These are phyloP conservation scores for Geotrichum cucujoidarum DNA, from an alignment of 1,139 yeast genomes.

Conservation along the genomic window DNA sequence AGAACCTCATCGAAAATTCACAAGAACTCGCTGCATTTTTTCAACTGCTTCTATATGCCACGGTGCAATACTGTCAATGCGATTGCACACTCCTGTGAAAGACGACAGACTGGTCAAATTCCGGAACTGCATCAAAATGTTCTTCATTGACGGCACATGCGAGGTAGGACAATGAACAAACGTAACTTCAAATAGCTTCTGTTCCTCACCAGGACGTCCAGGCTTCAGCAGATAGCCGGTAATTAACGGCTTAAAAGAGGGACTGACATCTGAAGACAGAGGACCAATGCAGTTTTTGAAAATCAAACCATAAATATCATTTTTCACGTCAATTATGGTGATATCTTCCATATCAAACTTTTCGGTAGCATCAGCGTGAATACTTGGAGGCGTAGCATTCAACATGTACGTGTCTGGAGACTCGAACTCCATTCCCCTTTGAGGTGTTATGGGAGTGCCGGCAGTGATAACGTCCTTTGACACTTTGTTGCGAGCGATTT, in stretches of 20 bases:
- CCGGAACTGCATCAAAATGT: conserved; percentile 62
- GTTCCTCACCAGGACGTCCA: conserved; percentile 17
- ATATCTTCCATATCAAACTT: conserved; percentile 25
- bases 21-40: conserved; percentile 42
- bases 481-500: conserved; percentile 10
- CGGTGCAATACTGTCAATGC: conserved; percentile 50
- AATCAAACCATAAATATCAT: conserved; percentile 59
- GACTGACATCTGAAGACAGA: conserved; percentile 16
- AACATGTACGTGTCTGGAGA: conserved; percentile 42
- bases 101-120: conserved; percentile 52
- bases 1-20: not conserved
- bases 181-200: conserved; percentile 32
- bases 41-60: conserved; percentile 80
- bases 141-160: conserved; percentile 45
- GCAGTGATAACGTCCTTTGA: not conserved
- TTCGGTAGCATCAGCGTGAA: conserved; percentile 24
- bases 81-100: conserved; percentile 41
- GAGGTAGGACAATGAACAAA: conserved; percentile 33
- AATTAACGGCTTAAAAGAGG: conserved; percentile 22
- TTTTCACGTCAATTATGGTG: conserved; percentile 32
- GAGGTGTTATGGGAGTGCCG: conserved; percentile 34
- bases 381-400: conserved; percentile 35
- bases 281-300: conserved; percentile 34
- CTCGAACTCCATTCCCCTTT: conserved; percentile 30
- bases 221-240: conserved; percentile 64